Percentiles rank a stretch among this genome's conserved stretches.
Evolutionary conservation across 2,329 filamentous ascomycete species (phyloP).

Genomic region (Sclerotinia minor): DNA sequence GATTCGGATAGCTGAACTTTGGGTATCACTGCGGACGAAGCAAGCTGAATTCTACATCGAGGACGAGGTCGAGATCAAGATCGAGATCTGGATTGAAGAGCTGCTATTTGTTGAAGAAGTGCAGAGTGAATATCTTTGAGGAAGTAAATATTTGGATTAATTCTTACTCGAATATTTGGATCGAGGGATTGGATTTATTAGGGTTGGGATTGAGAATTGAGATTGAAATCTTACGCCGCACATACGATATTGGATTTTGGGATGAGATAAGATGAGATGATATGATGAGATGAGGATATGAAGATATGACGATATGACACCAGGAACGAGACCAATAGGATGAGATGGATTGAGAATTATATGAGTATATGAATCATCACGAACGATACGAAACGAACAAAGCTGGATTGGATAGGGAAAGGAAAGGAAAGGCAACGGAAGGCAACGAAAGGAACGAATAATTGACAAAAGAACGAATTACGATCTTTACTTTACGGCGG

Average conservation of each 20-base stretch:
- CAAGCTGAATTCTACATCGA: too few species aligned
- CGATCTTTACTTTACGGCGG: neutral
- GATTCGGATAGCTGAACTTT: too few species aligned
- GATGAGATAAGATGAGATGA: neutral
- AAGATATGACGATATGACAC: slow-evolving; percentile 6
- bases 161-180: neutral
- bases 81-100: too few species aligned
- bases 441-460: neutral
- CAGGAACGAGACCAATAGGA: neutral
- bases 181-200: neutral
- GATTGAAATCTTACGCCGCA: neutral
- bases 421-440: neutral
- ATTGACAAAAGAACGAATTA: neutral
- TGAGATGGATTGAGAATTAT: neutral
- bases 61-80: too few species aligned
- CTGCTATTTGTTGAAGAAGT: neutral
- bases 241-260: neutral
- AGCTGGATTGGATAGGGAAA: neutral
- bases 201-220: neutral
- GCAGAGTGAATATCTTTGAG: neutral
- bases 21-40: too few species aligned
- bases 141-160: neutral
- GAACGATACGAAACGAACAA: neutral
- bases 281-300: neutral
- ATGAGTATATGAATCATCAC: slow-evolving; percentile 4